phyloP scores from a whole-genome alignment of 2,329 filamentous ascomycete species.

The Xylaria arbuscula region DNA sequence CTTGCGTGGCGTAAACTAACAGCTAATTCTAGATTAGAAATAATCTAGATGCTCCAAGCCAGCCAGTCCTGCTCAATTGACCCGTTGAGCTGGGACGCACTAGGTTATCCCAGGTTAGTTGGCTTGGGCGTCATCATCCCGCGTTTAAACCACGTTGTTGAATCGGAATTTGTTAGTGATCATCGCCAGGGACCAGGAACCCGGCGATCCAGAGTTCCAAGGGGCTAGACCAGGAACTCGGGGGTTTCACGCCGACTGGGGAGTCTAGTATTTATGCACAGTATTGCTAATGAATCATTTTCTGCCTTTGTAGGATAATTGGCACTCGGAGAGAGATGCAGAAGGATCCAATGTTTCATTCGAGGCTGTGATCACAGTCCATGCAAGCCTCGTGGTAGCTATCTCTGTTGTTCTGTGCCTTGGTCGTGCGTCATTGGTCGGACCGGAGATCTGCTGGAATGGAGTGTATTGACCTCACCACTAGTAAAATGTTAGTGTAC shows the following conservation, averaged over 20 bases:
- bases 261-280: not conserved
- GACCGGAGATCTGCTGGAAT: not conserved
- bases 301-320: not conserved
- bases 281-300: not conserved
- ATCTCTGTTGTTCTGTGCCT: too few species aligned
- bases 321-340: not conserved
- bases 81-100: slow-evolving; percentile 33
- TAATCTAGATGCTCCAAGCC: slow-evolving; percentile 1
- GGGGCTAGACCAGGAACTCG: not conserved
- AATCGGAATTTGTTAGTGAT: slow-evolving; percentile 15
- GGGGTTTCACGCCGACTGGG: slow-evolving; percentile 12
- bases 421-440: slow-evolving; percentile 11
- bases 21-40: not conserved
- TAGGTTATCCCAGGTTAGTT: slow-evolving; percentile 15
- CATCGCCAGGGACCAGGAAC: slow-evolving; percentile 13
- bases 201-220: not conserved
- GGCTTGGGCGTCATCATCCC: slow-evolving; percentile 9
- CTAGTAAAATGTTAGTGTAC: not conserved
- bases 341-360: not conserved
- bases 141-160: slow-evolving; percentile 18
- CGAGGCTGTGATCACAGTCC: not conserved
- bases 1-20: not conserved
- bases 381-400: not conserved
- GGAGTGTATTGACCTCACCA: not conserved
- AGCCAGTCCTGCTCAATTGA: not conserved